Conservation (phyloP, 768 basidiomycete genomes). For the Hericium alpestre region DNA sequence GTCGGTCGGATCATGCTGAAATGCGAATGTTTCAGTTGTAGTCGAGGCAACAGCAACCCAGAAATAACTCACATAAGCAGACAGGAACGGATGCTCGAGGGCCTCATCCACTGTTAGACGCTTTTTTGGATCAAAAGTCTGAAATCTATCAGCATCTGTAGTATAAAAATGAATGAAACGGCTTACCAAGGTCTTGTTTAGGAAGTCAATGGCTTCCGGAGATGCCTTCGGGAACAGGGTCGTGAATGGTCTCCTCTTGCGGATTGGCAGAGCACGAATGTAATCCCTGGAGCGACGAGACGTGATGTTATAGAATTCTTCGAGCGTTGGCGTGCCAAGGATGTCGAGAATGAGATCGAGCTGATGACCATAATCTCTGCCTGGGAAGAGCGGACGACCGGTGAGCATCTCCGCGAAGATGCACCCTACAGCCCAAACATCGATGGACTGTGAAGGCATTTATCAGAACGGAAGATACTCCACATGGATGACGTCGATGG, state of each 20-base stretch:
- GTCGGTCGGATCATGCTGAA: slow-evolving; percentile 78
- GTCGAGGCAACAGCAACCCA: neutral
- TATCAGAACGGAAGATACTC: neutral
- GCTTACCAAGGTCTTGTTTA: slow-evolving; percentile 57
- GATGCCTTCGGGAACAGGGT: slow-evolving; percentile 72
- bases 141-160: neutral
- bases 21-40: slow-evolving; percentile 2
- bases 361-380: slow-evolving; percentile 80
- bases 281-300: slow-evolving; percentile 79
- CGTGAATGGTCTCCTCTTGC: slow-evolving; percentile 61
- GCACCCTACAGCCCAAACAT: slow-evolving; percentile 67
- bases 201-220: slow-evolving; percentile 59
- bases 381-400: slow-evolving; percentile 78
- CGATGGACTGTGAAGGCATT: slow-evolving; percentile 40
- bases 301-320: slow-evolving; percentile 87
- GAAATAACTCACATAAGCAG: slow-evolving; percentile 49
- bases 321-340: slow-evolving; percentile 79
- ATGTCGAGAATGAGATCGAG: slow-evolving; percentile 82
- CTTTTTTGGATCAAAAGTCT: slow-evolving; percentile 86
- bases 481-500: neutral
- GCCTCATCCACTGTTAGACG: slow-evolving; percentile 76
- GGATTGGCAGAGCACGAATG: slow-evolving; percentile 76
- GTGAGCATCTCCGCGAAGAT: slow-evolving; percentile 75
- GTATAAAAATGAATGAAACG: neutral
- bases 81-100: slow-evolving; percentile 71